These are phyloP conservation scores for Pseudisothecium myosuroides DNA, from an alignment of 225 moss, liverwort and hornwort genomes.

Conservation along the genomic window DNA sequence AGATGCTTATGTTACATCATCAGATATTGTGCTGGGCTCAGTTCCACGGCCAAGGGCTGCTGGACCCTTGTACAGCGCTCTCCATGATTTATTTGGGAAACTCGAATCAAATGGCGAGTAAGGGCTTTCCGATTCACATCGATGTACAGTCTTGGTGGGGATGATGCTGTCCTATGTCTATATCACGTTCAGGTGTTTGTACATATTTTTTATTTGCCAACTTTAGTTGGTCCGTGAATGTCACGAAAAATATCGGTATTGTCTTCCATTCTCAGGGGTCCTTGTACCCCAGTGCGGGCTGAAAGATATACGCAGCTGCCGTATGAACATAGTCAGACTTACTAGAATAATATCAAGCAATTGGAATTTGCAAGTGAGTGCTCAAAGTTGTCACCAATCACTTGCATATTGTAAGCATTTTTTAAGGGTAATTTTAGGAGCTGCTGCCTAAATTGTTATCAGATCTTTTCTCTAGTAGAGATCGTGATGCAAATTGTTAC, in stretches of 20 bases:
- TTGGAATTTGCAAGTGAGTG: conserved; percentile 9
- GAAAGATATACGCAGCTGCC: background rate
- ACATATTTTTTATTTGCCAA: background rate
- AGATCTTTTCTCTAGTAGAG: background rate
- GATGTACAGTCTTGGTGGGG: conserved; percentile 16
- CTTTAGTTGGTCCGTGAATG: background rate
- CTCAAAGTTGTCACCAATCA: background rate
- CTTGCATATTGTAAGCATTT: conserved; percentile 12
- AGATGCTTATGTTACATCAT: conserved; percentile 50
- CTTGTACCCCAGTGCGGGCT: background rate
- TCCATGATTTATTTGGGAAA: conserved; percentile 50
- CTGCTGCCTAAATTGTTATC: background rate
- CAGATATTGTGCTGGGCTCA: conserved; percentile 56
- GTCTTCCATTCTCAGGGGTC: background rate
- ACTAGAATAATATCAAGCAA: conserved; percentile 8
- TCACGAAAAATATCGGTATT: background rate
- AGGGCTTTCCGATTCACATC: background rate
- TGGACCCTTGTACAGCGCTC: conserved; percentile 44
- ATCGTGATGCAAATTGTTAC: background rate
- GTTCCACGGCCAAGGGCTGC: conserved; percentile 48
- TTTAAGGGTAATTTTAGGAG: conserved; percentile 2
- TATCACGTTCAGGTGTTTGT: conserved; percentile 16
- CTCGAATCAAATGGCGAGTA: conserved; percentile 24
- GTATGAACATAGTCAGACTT: background rate
- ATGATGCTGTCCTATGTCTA: background rate